These are phyloP conservation scores for Nigrospora oryzae DNA, from an alignment of 2,329 filamentous ascomycete species.

Conservation along the genomic window DNA sequence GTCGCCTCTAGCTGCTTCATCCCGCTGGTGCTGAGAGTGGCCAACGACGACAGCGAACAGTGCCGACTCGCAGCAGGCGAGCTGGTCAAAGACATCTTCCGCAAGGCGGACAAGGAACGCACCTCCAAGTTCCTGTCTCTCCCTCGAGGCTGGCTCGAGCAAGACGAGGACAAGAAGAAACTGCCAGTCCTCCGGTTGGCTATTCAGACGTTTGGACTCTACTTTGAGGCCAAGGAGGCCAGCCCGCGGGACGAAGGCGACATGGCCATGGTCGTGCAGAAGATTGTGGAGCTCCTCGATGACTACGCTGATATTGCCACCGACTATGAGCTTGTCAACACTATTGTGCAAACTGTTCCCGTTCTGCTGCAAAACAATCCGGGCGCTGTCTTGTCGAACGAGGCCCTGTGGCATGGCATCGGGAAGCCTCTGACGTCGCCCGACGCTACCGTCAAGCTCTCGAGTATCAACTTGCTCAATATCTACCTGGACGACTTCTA, in stretches of 20 bases:
- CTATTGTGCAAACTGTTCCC: conserved; percentile 60
- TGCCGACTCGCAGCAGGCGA: conserved; percentile 77
- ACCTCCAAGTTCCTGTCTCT: conserved; percentile 62
- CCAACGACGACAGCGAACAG: conserved; percentile 80
- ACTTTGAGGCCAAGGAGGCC: conserved; percentile 62
- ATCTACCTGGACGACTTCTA: conserved; percentile 77
- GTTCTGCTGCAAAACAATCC: conserved; percentile 62
- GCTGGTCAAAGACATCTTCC: conserved; percentile 74
- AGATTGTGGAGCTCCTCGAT: conserved; percentile 42
- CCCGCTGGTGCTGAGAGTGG: conserved; percentile 74
- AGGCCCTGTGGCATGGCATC: conserved; percentile 63
- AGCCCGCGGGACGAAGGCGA: conserved; percentile 58
- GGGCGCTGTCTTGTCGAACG: conserved; percentile 51
- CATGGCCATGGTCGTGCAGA: conserved; percentile 51
- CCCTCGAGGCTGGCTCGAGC: conserved; percentile 67
- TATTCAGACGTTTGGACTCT: conserved; percentile 74
- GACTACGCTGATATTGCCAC: conserved; percentile 42
- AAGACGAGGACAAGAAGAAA: conserved; percentile 52
- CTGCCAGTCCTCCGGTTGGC: conserved; percentile 62
- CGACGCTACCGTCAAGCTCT: conserved; percentile 67
- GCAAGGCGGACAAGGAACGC: conserved; percentile 65
- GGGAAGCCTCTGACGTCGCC: conserved; percentile 63
- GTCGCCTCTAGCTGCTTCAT: conserved; percentile 76
- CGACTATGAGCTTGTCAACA: conserved; percentile 67
- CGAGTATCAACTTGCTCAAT: conserved; percentile 64